Conservation (phyloP, 2,329 filamentous ascomycete genomes). For the Fusarium tupiense region DNA sequence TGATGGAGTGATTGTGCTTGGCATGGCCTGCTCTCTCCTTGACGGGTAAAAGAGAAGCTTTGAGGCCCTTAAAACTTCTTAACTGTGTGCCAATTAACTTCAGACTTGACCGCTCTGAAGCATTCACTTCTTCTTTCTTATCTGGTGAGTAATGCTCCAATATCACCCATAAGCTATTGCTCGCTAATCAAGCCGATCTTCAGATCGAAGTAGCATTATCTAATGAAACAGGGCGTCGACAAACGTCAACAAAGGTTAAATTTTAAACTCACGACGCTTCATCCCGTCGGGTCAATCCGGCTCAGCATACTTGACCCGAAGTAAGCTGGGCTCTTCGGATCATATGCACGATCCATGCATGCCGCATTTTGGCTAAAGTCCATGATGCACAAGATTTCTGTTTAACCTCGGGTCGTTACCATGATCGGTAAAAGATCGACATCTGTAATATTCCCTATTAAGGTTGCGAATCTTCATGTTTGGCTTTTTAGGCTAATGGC, state of each 20-base stretch:
- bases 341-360: not conserved
- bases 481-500: not conserved
- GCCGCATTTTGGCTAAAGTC: not conserved
- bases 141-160: too few species aligned
- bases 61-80: too few species aligned
- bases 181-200: not conserved
- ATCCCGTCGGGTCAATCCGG: not conserved
- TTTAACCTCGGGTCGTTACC: not conserved
- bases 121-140: too few species aligned
- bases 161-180: too few species aligned
- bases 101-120: accelerated
- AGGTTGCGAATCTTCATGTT: not conserved
- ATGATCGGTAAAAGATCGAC: not conserved
- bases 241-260: not conserved
- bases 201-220: not conserved
- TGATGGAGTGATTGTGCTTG: not conserved
- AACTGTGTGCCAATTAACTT: too few species aligned
- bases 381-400: not conserved
- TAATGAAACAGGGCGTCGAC: not conserved
- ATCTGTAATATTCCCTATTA: not conserved
- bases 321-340: not conserved
- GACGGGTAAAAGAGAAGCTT: not conserved
- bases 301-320: not conserved
- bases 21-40: not conserved
- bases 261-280: not conserved